These are phyloP conservation scores for Cryptosporidium tyzzeri DNA, from an alignment of 169 alveolate species.

Conservation along the genomic window DNA sequence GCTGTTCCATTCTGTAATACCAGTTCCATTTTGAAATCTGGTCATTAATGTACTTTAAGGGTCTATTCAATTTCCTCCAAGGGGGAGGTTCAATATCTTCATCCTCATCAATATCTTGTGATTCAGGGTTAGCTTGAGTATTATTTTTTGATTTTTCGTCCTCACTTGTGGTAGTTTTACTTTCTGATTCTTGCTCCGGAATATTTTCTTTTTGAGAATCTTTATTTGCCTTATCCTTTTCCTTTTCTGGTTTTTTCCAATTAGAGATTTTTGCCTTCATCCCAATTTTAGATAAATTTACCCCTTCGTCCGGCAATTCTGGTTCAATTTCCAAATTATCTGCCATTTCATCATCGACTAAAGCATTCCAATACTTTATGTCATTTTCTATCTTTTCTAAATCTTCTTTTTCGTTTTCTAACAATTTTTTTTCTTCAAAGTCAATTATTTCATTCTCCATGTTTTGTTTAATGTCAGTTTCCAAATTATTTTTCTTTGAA, in stretches of 20 bases:
- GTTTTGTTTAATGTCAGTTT: neutral
- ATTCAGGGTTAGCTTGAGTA: neutral
- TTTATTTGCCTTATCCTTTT: constrained; percentile 18
- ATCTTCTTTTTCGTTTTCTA: constrained; percentile 1
- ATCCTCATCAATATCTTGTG: constrained; percentile 53
- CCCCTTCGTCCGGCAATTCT: constrained; percentile 71
- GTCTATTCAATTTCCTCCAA: constrained; percentile 82
- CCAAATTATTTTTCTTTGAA: neutral
- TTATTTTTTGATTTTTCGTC: constrained; percentile 26
- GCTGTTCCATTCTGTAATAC: constrained; percentile 87
- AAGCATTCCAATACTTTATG: constrained; percentile 41
- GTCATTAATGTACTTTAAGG: constrained; percentile 79
- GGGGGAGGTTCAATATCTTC: constrained; percentile 77
- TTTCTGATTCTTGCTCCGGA: neutral
- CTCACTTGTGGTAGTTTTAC: neutral
- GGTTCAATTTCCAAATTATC: constrained; percentile 33
- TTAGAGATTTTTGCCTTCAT: constrained; percentile 44
- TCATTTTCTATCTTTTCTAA: constrained; percentile 22
- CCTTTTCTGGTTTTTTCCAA: constrained; percentile 45
- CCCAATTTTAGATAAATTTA: constrained; percentile 73
- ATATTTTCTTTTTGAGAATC: constrained; percentile 18
- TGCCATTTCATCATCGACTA: constrained; percentile 17
- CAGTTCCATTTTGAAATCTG: constrained; percentile 87
- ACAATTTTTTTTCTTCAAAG: neutral
- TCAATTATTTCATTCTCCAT: constrained; percentile 38